Base-by-base conservation (phyloP, 352 stramenopile species). In the Globisporangium iwayamae region DNA sequence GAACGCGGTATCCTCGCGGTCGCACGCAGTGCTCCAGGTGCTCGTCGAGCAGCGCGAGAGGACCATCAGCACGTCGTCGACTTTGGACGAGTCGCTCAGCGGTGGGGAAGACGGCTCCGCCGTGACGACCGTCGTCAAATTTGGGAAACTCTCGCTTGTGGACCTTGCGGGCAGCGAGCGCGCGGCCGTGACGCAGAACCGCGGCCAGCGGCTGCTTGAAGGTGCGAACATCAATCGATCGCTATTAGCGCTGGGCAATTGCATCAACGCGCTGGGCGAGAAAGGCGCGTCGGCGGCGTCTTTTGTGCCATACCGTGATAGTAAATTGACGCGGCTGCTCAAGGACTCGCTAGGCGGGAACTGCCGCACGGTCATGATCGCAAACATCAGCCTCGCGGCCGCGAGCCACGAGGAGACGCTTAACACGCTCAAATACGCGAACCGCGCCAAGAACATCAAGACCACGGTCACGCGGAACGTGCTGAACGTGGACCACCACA, bases 291-390 rank as follows among this genome's bases (percentile, higher is more conserved):
- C 65, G 2, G 36, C 51, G 4, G 39, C 65, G 45, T 68, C 65
- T 28, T 98, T 97, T 62, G 87, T 98, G 4, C 90, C 91, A 4
- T 98, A 98, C 69, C 74, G 93, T 51, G 91, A 97, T 66, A 89
- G 71, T 48, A 97, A 97, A 65, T 67, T 97, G 7, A 97, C 90
- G 13, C 80, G 90, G 36, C 64, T 97, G 32, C 68, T 97, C 5
- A 97, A 97, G 60, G 89, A 96, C 55, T 96, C 87, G 4, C 78
- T 98, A 2, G 90, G 90, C 34, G 93, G 93, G 2, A 98, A 97
- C 66, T 98, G 93, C 65, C 87, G 93, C 11, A 98, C 93, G 0
- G 93, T 98, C 3, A 98, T 98, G 89, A 97, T 98, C 60, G 91
- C 92, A 22, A 97, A 96, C 65, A 87, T 98, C 28, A 93, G 79